Base-by-base conservation (phyloP, 306 rosid species). In the Sophora flavescens region DNA sequence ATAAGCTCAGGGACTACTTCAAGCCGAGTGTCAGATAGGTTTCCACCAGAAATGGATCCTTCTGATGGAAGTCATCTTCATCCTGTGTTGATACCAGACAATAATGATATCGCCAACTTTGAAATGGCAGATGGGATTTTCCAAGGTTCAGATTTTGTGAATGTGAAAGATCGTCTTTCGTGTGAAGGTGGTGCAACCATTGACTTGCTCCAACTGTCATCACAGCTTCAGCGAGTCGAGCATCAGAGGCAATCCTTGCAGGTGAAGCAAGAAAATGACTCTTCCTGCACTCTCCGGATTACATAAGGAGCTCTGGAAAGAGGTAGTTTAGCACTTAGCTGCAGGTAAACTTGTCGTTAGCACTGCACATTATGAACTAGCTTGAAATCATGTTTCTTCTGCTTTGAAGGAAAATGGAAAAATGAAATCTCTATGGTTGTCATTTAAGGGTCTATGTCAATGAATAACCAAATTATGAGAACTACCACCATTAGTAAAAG, bases 221-320 rank as follows among this genome's bases (percentile, higher is more conserved):
- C 95, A 1, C 95, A 94, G 85, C 96, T 94, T 71, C 96, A 90
- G 52, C 93, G 88, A 44, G 96, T 91, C 3, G 95, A 90, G 85
- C 89, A 87, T 82, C 91, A 90, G 70, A 82, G 91, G 72, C 90
- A 87, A 57, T 84, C 89, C 59, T 63, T 87, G 78, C 91, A 86
- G 75, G 68, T 75, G 78, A 90, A 86, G 83, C 89, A 72, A 45
- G 89, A 87, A 68, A 83, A 81, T 59, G 91, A 88, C 74, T 86
- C 89, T 75, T 84, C 85, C 68, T 88, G 91, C 81, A 75, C 87
- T 68, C 88, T 88, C 57, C 78, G 84, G 60, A 91, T 86, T 69
- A 86, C 87, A 61, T 89, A 64, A 84, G 44, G 53, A 18, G 52
- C 78, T 73, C 67, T 66, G 62, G 53, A 78, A 65, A 65, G 57